These are phyloP conservation scores for Talaromyces wortmannii DNA, from an alignment of 495 filamentous ascomycete genomes.

Conservation along the genomic window DNA sequence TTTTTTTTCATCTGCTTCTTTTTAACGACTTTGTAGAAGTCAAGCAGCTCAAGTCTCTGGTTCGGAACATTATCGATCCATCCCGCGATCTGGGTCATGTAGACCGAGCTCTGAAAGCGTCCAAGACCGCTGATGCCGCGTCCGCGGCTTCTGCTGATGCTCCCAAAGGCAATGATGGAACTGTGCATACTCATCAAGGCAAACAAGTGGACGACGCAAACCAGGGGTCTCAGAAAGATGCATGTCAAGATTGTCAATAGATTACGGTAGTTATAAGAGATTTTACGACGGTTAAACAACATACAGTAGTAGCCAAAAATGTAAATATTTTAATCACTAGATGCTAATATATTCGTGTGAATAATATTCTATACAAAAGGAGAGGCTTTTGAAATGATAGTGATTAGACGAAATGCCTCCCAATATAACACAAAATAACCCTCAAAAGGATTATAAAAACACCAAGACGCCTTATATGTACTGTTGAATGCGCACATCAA, in stretches of 20 bases:
- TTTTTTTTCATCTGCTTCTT: slow-evolving; percentile 2
- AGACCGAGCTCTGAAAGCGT: slow-evolving; percentile 43
- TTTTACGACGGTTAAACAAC: too few species aligned
- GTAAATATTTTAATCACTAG: slow-evolving; percentile 28
- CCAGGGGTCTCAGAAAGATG: slow-evolving; percentile 8
- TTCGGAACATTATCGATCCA: slow-evolving; percentile 79
- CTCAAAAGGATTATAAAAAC: neutral
- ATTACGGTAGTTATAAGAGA: neutral
- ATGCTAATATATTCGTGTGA: slow-evolving; percentile 19
- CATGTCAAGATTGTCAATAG: slow-evolving; percentile 42
- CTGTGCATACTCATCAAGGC: too few species aligned
- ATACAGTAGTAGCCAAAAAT: neutral
- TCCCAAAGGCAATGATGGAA: slow-evolving; percentile 6
- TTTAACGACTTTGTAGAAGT: slow-evolving; percentile 45
- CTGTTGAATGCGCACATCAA: neutral
- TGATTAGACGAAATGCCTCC: neutral
- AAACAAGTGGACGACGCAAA: too few species aligned
- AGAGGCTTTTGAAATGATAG: neutral
- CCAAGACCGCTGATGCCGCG: neutral
- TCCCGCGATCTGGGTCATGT: slow-evolving; percentile 75
- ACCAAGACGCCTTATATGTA: neutral
- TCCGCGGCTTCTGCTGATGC: slow-evolving; percentile 1
- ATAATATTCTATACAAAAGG: neutral
- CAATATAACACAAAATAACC: neutral
- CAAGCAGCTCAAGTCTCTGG: slow-evolving; percentile 82